Conservation (phyloP, 192 early-diverging fungal species). For the Haplosporangium gracile region DNA sequence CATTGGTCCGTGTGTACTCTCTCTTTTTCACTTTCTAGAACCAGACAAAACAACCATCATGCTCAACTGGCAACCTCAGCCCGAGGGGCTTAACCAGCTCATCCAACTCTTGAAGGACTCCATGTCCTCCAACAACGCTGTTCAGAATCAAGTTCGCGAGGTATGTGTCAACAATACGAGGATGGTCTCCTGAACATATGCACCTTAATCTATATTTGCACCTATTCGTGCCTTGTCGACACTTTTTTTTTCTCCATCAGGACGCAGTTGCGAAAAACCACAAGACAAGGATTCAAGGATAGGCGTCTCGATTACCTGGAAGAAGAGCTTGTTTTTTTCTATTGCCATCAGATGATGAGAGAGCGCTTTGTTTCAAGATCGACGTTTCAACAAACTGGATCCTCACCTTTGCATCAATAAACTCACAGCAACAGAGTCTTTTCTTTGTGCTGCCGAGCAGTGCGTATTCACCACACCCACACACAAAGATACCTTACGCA, state of each 20-base stretch:
- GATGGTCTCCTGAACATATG: background rate
- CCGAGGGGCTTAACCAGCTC: constrained; percentile 82
- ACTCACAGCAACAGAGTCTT: background rate
- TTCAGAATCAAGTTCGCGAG: constrained; percentile 81
- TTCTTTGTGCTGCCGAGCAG: background rate
- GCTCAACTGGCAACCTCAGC: constrained; percentile 82
- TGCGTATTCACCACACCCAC: background rate
- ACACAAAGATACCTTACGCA: too few species aligned
- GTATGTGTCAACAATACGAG: constrained; percentile 58
- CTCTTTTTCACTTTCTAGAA: background rate
- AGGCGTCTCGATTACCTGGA: background rate
- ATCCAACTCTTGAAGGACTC: constrained; percentile 82
- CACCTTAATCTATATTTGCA: background rate
- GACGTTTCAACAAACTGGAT: background rate
- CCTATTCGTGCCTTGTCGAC: background rate
- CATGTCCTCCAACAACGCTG: constrained; percentile 74
- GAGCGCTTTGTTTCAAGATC: background rate
- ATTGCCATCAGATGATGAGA: constrained; percentile 24
- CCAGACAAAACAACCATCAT: constrained; percentile 35
- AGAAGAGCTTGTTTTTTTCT: background rate
- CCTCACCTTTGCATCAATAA: background rate
- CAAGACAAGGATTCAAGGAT: background rate
- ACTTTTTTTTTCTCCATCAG: background rate
- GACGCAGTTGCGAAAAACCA: background rate
- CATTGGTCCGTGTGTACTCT: constrained; percentile 4